Conservation (phyloP, 805 yeast species). For the Candida incommunis region DNA sequence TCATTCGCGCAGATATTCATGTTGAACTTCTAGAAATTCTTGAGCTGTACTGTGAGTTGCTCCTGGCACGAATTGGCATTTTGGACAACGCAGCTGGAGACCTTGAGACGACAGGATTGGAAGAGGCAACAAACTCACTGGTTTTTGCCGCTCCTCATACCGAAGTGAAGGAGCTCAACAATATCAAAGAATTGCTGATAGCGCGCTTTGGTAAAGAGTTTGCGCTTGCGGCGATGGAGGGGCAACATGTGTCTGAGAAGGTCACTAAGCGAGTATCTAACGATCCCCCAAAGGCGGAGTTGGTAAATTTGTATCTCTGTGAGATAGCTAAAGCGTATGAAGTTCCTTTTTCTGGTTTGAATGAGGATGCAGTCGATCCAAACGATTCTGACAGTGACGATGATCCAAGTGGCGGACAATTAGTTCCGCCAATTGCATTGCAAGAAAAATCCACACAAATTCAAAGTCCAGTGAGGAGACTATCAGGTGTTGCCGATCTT, state of each 20-base stretch:
- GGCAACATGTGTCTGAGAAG: constrained; percentile 40
- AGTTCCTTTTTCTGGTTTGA: constrained; percentile 51
- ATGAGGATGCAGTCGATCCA: constrained; percentile 15
- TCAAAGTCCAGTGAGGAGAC: constrained; percentile 4
- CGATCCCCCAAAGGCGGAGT: constrained; percentile 48
- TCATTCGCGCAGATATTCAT: constrained; percentile 69
- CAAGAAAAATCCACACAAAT: neutral
- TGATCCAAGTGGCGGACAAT: constrained; percentile 8
- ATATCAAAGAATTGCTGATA: constrained; percentile 46
- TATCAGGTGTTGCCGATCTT: constrained; percentile 8
- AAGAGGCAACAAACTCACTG: constrained; percentile 61
- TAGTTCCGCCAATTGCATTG: neutral
- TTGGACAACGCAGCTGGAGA: constrained; percentile 22
- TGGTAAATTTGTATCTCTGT: constrained; percentile 55
- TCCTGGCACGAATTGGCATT: constrained; percentile 59
- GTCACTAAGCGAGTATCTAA: constrained; percentile 47
- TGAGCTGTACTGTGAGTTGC: constrained; percentile 70
- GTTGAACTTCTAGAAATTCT: constrained; percentile 65
- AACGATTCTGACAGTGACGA: constrained; percentile 19
- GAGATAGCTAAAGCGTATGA: constrained; percentile 74
- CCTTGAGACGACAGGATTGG: constrained; percentile 32
- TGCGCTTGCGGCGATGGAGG: constrained; percentile 30
- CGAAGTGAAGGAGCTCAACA: constrained; percentile 57
- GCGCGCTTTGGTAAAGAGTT: constrained; percentile 59
- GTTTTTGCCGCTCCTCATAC: constrained; percentile 58